Percentiles rank a stretch among this genome's conserved stretches.
Conservation (phyloP, 345 rosid genomes). For the Eucalyptus pumila region DNA sequence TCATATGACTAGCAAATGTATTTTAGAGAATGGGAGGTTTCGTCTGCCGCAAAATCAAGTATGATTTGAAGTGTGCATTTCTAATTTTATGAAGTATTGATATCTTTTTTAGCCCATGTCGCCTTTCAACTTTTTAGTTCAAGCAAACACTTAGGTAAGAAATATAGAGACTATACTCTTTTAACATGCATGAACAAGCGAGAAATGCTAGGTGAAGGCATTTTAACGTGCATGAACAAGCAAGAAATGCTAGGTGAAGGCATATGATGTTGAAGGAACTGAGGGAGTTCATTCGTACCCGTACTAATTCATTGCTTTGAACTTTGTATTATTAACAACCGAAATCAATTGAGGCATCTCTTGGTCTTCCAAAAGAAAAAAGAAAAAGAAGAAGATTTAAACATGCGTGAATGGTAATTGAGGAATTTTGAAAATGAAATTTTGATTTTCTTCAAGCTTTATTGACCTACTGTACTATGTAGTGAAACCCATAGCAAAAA, state of each 20-base stretch:
- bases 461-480: too few species aligned
- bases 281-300: neutral
- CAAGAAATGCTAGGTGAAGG: neutral
- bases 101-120: neutral
- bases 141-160: neutral
- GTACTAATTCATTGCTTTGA: neutral
- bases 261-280: neutral
- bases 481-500: too few species aligned
- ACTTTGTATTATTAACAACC: neutral
- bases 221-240: too few species aligned
- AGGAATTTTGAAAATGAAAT: too few species aligned
- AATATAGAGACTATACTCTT: neutral
- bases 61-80: neutral
- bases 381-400: neutral
- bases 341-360: neutral
- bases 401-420: neutral
- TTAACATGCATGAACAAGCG: too few species aligned
- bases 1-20: neutral
- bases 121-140: neutral
- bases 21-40: neutral
- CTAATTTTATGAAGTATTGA: neutral
- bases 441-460: neutral
- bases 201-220: neutral
- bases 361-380: neutral
- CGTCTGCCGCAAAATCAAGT: neutral